These are phyloP conservation scores for Neurospora hispaniola DNA, from an alignment of 495 filamentous ascomycete species.

Conservation along the genomic window DNA sequence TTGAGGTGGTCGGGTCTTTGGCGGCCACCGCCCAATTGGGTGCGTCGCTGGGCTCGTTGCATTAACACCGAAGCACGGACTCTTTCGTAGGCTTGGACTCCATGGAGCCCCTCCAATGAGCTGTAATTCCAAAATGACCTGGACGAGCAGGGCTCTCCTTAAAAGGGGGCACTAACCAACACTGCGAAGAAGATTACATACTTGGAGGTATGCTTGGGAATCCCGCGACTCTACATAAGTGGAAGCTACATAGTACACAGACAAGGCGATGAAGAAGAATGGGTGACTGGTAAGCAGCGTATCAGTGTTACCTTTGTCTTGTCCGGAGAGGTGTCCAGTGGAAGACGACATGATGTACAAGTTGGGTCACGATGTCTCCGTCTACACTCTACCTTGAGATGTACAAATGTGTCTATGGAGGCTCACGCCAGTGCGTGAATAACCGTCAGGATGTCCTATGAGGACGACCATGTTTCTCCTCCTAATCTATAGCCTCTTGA, in stretches of 20 bases:
- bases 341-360: neutral
- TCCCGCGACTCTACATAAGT: neutral
- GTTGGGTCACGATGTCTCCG: neutral
- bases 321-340: neutral
- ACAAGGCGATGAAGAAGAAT: neutral
- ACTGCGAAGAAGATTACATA: neutral
- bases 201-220: neutral
- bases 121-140: neutral
- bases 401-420: neutral
- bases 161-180: neutral
- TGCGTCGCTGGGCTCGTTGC: neutral
- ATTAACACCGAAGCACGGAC: neutral
- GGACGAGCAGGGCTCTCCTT: neutral
- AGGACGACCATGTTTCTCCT: neutral
- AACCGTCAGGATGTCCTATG: neutral
- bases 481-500: neutral
- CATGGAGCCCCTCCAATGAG: neutral
- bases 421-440: neutral
- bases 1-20: neutral
- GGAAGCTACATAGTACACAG: neutral
- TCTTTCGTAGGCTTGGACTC: neutral
- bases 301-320: neutral
- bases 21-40: neutral
- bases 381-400: neutral
- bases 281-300: neutral